phyloP scores from a whole-genome alignment of 495 filamentous ascomycete genomes.

The Rusavskia elegans region DNA sequence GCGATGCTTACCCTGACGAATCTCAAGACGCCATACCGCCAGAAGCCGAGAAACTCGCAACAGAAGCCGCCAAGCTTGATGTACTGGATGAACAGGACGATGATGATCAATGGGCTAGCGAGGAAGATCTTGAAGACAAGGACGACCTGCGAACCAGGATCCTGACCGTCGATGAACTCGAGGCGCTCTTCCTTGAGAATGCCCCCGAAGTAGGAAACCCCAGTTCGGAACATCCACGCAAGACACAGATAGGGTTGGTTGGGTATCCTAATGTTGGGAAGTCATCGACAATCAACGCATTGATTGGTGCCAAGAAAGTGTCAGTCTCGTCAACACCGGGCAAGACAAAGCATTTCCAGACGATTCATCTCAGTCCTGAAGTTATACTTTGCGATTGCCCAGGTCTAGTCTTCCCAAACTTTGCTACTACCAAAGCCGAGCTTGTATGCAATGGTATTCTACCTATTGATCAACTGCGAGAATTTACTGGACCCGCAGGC shows the following conservation, averaged over 20 bases:
- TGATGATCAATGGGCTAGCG: slow-evolving; percentile 20
- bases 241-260: slow-evolving; percentile 81
- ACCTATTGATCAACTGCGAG: slow-evolving; percentile 91
- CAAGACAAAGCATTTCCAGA: slow-evolving; percentile 99
- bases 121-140: slow-evolving; percentile 26
- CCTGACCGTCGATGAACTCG: slow-evolving; percentile 79
- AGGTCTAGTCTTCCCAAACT: slow-evolving; percentile 97
- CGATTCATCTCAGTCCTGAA: slow-evolving; percentile 76
- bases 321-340: slow-evolving; percentile 95
- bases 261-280: slow-evolving; percentile 99
- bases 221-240: slow-evolving; percentile 34
- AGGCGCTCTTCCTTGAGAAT: slow-evolving; percentile 70
- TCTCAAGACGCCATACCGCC: slow-evolving; percentile 13
- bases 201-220: slow-evolving; percentile 34
- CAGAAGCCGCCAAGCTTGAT: slow-evolving; percentile 23
- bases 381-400: slow-evolving; percentile 96
- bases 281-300: slow-evolving; percentile 95
- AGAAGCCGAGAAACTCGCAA: slow-evolving; percentile 24
- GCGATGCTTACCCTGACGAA: slow-evolving; percentile 22
- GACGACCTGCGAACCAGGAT: slow-evolving; percentile 54
- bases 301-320: slow-evolving; percentile 95
- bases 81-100: slow-evolving; percentile 18
- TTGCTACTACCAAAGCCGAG: slow-evolving; percentile 90
- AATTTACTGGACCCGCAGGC: slow-evolving; percentile 75
- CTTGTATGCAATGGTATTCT: slow-evolving; percentile 91